These are phyloP conservation scores for Pleurotus tuoliensis DNA, from an alignment of 768 basidiomycete genomes.

Conservation along the genomic window DNA sequence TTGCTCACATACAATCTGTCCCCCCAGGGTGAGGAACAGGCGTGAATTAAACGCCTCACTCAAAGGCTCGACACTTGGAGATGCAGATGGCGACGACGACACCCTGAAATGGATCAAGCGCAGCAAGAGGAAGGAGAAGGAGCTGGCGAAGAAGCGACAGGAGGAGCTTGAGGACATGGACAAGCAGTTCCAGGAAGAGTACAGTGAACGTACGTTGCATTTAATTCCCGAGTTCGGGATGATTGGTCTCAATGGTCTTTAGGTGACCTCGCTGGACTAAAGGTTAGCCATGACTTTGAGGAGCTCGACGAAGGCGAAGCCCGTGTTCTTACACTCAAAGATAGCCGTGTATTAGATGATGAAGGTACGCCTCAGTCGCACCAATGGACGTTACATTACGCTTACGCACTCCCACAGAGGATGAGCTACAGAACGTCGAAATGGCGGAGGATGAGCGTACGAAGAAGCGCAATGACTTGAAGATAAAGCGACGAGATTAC, in stretches of 20 bases:
- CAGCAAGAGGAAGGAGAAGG: conserved; percentile 87
- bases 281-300: conserved; percentile 94
- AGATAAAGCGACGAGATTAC: conserved; percentile 87
- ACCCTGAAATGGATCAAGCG: conserved; percentile 89
- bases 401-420: conserved; percentile 56
- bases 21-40: conserved; percentile 84
- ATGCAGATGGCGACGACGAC: conserved; percentile 76
- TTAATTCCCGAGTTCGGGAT: not conserved
- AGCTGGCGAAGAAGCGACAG: conserved; percentile 78
- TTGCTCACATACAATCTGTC: conserved; percentile 24
- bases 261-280: conserved; percentile 92
- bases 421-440: conserved; percentile 94
- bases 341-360: conserved; percentile 90
- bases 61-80: conserved; percentile 90
- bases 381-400: too few species aligned
- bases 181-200: conserved; percentile 68
- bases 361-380: conserved; percentile 57
- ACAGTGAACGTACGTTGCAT: conserved; percentile 73
- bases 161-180: conserved; percentile 85
- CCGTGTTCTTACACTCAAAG: conserved; percentile 94
- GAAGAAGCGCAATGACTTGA: conserved; percentile 76
- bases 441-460: conserved; percentile 85
- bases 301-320: conserved; percentile 92
- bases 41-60: conserved; percentile 90
- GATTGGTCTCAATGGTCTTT: conserved; percentile 6